These are phyloP conservation scores for Ascochyta clinopodiicola DNA, from an alignment of 2,329 filamentous ascomycete genomes.

Conservation along the genomic window DNA sequence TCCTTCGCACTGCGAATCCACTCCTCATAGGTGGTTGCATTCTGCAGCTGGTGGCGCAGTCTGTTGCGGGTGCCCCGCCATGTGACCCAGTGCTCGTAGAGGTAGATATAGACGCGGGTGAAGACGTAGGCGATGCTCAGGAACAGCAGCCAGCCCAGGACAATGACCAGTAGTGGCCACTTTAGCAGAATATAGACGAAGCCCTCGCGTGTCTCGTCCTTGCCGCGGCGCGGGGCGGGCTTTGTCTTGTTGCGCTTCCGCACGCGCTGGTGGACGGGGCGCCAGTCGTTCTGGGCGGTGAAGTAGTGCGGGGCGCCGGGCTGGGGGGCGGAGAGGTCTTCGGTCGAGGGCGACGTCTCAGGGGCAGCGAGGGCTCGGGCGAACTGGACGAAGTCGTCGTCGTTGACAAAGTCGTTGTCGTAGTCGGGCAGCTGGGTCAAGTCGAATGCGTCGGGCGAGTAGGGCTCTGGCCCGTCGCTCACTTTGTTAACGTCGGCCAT, in stretches of 20 bases:
- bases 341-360: constrained; percentile 70
- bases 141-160: constrained; percentile 79
- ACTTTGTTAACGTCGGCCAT: constrained; percentile 55
- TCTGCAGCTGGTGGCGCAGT: constrained; percentile 73
- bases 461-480: constrained; percentile 65
- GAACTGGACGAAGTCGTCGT: constrained; percentile 78
- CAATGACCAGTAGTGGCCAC: constrained; percentile 85
- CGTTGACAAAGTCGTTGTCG: constrained; percentile 76
- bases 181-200: constrained; percentile 88
- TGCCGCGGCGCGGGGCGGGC: constrained; percentile 56
- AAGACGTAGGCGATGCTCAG: constrained; percentile 77
- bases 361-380: constrained; percentile 82
- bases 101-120: constrained; percentile 86
- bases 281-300: constrained; percentile 94
- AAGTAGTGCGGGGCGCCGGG: constrained; percentile 66
- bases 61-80: constrained; percentile 82
- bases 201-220: constrained; percentile 93
- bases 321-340: constrained; percentile 58
- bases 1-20: constrained; percentile 83
- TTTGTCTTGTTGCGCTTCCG: constrained; percentile 51
- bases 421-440: constrained; percentile 75
- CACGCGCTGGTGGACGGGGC: constrained; percentile 79
- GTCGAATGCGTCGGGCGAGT: constrained; percentile 70
- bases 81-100: constrained; percentile 89
- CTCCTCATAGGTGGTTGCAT: constrained; percentile 76